Evolutionary conservation across 2,329 filamentous ascomycete species (phyloP).

Genomic region (Xylaria sp.): DNA sequence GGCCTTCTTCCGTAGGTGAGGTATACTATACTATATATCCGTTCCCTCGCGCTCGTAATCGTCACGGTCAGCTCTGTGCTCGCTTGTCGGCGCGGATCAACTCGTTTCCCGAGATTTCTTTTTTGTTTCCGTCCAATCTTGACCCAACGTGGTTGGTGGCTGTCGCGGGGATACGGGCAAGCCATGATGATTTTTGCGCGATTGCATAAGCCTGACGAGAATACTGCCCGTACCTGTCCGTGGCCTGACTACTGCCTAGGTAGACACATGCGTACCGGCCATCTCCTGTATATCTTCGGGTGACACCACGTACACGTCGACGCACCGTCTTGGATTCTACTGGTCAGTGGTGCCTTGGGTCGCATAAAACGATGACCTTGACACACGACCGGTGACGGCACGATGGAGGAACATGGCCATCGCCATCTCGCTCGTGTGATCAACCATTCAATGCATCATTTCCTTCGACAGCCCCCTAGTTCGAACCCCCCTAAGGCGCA

Average conservation of each 20-base stretch:
- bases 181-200: background rate
- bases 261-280: background rate
- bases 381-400: too few species aligned
- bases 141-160: constrained; percentile 11
- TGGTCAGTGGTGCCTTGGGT: too few species aligned
- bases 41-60: background rate
- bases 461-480: too few species aligned
- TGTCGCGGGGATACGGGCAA: constrained; percentile 6
- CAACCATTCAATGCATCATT: too few species aligned
- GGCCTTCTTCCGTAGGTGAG: background rate
- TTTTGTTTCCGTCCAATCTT: constrained; percentile 12
- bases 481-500: too few species aligned
- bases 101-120: constrained; percentile 10
- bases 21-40: constrained; percentile 2
- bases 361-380: too few species aligned
- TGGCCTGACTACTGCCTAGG: too few species aligned
- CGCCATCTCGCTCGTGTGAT: too few species aligned
- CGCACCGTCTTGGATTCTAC: too few species aligned
- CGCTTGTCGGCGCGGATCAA: constrained; percentile 21
- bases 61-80: background rate
- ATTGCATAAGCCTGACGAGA: constrained; percentile 12
- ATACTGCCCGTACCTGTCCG: background rate
- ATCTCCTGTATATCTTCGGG: background rate
- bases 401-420: too few species aligned
- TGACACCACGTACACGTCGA: background rate